Evolutionary conservation across 768 basidiomycete genomes (phyloP), one percentile per base, ranked within the genome.

Genomic region (Phlebiopsis gigantea): DNA sequence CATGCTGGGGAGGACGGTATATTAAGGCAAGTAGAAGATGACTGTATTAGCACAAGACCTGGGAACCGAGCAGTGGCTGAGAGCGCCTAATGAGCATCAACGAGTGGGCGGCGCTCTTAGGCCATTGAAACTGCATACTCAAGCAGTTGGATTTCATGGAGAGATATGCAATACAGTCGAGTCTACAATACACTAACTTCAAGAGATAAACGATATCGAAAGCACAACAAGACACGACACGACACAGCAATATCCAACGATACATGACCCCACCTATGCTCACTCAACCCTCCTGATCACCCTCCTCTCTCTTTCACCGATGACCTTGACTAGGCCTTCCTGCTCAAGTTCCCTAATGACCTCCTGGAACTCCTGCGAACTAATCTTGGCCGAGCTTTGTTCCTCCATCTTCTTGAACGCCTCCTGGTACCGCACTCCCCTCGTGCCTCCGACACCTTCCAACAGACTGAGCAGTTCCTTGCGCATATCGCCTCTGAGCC

Each of bases 401-500:
- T 84, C 83, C 42, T 86, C 84, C 48, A 99, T 76, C 53, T 77
- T 74, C 72, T 81, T 88, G 46, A 92, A 74, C n/a, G 85, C 87
- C 21, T 97, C 93, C 4, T 75, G 72, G 92, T 93, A 97, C 62
- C 84, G 82, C 57, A 93, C 71, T 15, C 93, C 84, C 57, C 83
- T 79, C 24, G 74, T 74, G 9, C 78, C 78, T 14, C 67, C 72
- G 2, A 70, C 72, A 8, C 65, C 57, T 39, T 87, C 84, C 57
- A 93, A 69, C 62, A 93, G 72, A 24, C 68, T 74, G 63, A 93
- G 65, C 12, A 98, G 72, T 66, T 92, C 97, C 65, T 80, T 84
- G 63, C 88, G 83, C 80, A 98, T 86, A 70, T 97, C 95, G n/a
- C 89, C 91, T 45, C 85, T 80, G 71, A 96, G 66, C 69, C 85